These are phyloP conservation scores for Paramecium sonneborni DNA, from an alignment of 73 alveolate species.

Conservation along the genomic window DNA sequence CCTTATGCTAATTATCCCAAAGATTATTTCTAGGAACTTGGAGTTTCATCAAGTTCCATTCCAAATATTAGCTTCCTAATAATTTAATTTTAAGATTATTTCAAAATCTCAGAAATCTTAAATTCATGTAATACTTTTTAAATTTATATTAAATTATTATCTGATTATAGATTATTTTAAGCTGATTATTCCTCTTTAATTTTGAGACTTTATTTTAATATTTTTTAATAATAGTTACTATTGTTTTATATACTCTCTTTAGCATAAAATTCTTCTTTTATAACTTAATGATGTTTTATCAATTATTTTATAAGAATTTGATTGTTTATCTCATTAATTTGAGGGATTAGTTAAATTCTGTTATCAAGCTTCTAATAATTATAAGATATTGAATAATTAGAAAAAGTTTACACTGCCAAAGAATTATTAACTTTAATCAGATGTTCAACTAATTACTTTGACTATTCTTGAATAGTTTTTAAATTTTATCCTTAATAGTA, in stretches of 20 bases:
- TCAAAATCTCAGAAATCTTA: background rate
- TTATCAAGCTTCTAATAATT: background rate
- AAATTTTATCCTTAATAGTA: background rate
- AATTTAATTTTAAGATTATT: background rate
- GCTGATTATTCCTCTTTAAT: background rate
- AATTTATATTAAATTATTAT: background rate
- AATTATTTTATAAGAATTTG: background rate
- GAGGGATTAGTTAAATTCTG: background rate
- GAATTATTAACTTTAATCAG: background rate
- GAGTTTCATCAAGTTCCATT: background rate
- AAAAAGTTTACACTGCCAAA: background rate
- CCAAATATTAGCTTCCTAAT: background rate
- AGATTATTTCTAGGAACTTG: background rate
- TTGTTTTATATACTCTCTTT: background rate
- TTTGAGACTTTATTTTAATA: background rate
- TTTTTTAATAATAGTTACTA: background rate
- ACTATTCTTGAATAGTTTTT: background rate
- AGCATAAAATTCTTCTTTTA: background rate
- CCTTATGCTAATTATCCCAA: background rate
- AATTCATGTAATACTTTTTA: background rate
- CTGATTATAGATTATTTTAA: background rate
- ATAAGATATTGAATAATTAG: background rate
- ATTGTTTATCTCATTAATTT: background rate
- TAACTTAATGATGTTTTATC: background rate
- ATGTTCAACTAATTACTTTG: background rate